Evolutionary conservation across 208 protist species (phyloP), one percentile per base, ranked within the genome.

Genomic region (Cochliopodium minus): DNA sequence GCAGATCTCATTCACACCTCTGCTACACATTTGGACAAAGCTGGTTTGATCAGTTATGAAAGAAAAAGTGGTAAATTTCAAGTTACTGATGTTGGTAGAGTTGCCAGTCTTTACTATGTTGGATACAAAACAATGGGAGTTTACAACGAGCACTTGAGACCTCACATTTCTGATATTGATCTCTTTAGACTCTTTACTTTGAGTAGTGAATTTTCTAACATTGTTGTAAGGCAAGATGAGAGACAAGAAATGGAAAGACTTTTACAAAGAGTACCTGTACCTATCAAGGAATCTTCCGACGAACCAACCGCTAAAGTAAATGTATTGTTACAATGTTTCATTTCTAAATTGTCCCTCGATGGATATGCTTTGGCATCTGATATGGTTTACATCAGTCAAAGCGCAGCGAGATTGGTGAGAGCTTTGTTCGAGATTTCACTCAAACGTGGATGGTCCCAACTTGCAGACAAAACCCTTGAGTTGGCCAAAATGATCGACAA

Each of bases 381-480:
- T 77, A 93, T 98, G 74, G 86, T 94, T n/a, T 99, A 98, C 74
- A 81, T 99, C 48, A 94, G 91, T 36, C 94, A 99, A 68, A 90
- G 72, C 11, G 87, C 87, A 6, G 77, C 82, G 53, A 78, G 85
- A 53, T 85, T 91, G 28, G 61, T 86, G 60, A 72, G 87, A 6
- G 82, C 86, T 10, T 47, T 91, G 32, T 96, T 87, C 70, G 92
- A 99, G 62, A 94, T 98, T 40, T 74, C 77, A 29, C 56, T 97
- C 11, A 78, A 87, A 30, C 76, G 84, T 43, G 89, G 93, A 35
- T 98, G 88, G 81, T 89, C 92, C n/a, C 74, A 80, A 51, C 79
- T 95, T 0, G 79, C 93, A 10, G 70, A 83, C 6, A 82, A 85
- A 71, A 64, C 88, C n/a, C 62, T 88, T 13, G 65, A 85, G 30